Evolutionary conservation across 257 asterid species (phyloP), one percentile per base, ranked within the genome.

Genomic region (Eucommia ulmoides): DNA sequence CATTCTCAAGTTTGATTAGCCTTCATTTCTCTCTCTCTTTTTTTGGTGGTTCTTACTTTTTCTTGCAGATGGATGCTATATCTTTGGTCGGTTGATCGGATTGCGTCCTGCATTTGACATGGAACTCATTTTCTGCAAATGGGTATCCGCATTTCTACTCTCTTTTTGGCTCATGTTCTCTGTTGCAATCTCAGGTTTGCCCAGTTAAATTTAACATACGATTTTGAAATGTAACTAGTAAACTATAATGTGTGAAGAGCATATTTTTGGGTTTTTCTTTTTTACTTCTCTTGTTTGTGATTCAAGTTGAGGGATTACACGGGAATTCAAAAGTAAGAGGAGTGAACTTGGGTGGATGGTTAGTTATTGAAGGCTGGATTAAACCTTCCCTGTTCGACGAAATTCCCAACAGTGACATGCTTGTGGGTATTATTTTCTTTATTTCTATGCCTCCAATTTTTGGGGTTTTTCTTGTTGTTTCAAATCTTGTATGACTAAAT

Each of bases 321-420:
- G 87, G 72, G 33, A 59, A 63, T 64, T 57, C 77, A 54, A 74
- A 70, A 68, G 89, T 77, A 41, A 70, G 84, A 70, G 95, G 84
- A 54, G 95, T 84, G 72, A 84, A 82, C 50, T 76, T 84, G 54
- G 95, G 95, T 59, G 93, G 95, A 51, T 81, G 95, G 95, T 65
- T 84, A 64, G 88, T 84, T 18, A 65, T 84, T 50, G 93, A 84
- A 57, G 91, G 91, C 12, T 84, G 91, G 93, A 84, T 84, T 52
- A 82, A 76, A 58, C 93, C 95, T 64, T 76, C 95, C 59, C 84
- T 84, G 9, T 84, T 76, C 63, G 75, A 74, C 61, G 87, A 55
- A 21, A 84, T 84, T 44, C 76, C 81, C 33, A 84, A 81, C 65
- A 74, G 75, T 26, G 91, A 84, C 55, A 79, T 79, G 95, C 79